Base-by-base conservation (phyloP, 73 alveolate genomes). In the Breviolum minutum region DNA sequence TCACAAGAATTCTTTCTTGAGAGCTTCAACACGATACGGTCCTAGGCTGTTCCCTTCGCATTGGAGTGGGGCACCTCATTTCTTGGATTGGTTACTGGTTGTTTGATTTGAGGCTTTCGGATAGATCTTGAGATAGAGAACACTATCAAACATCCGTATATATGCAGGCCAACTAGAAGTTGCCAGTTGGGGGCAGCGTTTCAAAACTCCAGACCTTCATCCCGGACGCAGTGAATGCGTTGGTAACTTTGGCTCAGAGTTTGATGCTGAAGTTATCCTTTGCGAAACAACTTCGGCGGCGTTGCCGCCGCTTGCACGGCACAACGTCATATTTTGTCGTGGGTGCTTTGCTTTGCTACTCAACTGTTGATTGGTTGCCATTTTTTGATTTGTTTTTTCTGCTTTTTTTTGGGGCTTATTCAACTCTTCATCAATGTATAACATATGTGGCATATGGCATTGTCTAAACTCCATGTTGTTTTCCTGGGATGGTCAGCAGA, bases 21-120 rank as follows among this genome's bases (percentile, higher is more conserved):
- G 54, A 40, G 54, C 54, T 40, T 40, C 54, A 40, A 40, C 54
- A 40, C 3, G 54, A 40, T 40, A 40, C 3, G 54, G 54, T 40
- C 54, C 54, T 27, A 80, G 88, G 88, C 88, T 80, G 88, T 48
- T 27, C 88, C 88, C 40, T 80, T 80, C 22, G 88, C 88, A 22
- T 19, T 80, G 69, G 88, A 80, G 88, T 48, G 32, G 32, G 88
- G 88, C 30, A 16, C 69, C 68, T 16, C 54, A 40, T 40, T 40
- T 40, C 54, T 40, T 40, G 54, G 54, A 40, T 40, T 40, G 0
- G 32, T 32, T 2, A n/a, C n/a, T 22, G 68, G 32, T 32, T 2
- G 87, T 10, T 14, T 62, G 24, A 40, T 73, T 40, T 73, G 24
- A 17, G 11, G 54, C 9, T 73, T 17, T 73, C 82, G 24, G 24